These are phyloP conservation scores for Naganishia antarctica DNA, from an alignment of 768 basidiomycete genomes.

Conservation along the genomic window DNA sequence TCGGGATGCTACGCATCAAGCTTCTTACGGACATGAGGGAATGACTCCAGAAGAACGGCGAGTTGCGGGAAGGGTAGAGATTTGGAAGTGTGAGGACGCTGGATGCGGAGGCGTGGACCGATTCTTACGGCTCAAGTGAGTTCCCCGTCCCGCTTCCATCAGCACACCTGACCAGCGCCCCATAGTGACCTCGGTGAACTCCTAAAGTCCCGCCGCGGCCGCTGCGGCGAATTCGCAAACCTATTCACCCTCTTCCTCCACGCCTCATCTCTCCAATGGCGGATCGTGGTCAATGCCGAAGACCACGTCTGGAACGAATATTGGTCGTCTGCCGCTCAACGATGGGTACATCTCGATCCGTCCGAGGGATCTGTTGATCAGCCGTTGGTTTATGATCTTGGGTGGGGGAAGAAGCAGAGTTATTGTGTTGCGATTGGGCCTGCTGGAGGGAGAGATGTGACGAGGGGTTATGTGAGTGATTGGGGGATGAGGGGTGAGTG, in stretches of 20 bases:
- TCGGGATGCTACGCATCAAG: constrained; percentile 32
- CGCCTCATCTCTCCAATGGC: constrained; percentile 46
- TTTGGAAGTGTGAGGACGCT: constrained; percentile 44
- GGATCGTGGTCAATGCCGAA: constrained; percentile 50
- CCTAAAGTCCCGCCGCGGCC: constrained; percentile 46
- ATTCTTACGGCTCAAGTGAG: constrained; percentile 49
- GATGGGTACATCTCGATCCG: constrained; percentile 53
- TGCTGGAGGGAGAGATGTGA: constrained; percentile 41
- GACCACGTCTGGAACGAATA: constrained; percentile 53
- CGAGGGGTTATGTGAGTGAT: constrained; percentile 42
- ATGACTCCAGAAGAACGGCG: constrained; percentile 41
- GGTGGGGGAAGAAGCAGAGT: constrained; percentile 52
- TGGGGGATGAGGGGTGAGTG: constrained; percentile 28
- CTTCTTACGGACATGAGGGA: constrained; percentile 24
- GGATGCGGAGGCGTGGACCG: constrained; percentile 37
- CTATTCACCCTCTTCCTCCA: constrained; percentile 50
- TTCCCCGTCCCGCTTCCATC: constrained; percentile 11
- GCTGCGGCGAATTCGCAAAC: constrained; percentile 52
- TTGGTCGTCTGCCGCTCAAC: constrained; percentile 39
- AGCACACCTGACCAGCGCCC: not conserved
- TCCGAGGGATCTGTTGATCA: constrained; percentile 50
- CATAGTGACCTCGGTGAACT: constrained; percentile 41
- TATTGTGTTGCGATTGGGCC: constrained; percentile 46
- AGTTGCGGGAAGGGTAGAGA: constrained; percentile 50
- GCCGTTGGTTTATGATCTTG: constrained; percentile 50